phyloP scores from a whole-genome alignment of 2,329 filamentous ascomycete species.

The Claviceps sp. region DNA sequence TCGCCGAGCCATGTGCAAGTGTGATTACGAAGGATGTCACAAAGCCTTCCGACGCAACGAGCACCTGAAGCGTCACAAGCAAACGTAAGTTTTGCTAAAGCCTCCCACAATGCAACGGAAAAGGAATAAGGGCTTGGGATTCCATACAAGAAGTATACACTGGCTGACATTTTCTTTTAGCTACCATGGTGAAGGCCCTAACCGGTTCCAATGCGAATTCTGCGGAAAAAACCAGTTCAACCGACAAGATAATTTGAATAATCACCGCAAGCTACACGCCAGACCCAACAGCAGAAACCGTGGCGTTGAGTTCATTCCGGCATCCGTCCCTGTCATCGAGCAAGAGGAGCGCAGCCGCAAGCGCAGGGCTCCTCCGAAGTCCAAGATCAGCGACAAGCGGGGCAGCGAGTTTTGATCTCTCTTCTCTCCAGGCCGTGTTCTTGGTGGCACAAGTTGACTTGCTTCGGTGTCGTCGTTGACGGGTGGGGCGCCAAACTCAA shows the following conservation, averaged over 20 bases:
- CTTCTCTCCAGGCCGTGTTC: background rate
- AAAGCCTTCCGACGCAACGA: conserved; percentile 39
- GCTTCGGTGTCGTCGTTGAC: no score
- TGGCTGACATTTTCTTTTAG: conserved; percentile 8
- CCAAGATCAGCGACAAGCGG: conserved; percentile 21
- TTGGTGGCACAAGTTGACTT: background rate
- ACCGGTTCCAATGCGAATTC: conserved; percentile 27
- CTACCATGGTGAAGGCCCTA: conserved; percentile 25
- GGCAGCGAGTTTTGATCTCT: conserved; percentile 15
- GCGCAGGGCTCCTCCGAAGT: conserved; percentile 24
- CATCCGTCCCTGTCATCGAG: conserved; percentile 26
- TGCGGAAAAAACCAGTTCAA: conserved; percentile 29
- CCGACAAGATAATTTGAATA: conserved; percentile 28
- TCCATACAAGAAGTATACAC: background rate
- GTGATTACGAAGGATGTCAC: conserved; percentile 31
- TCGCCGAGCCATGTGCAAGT: conserved; percentile 29
- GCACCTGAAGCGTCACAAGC: conserved; percentile 41
- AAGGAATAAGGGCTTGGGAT: no score
- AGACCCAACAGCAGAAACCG: conserved; percentile 25
- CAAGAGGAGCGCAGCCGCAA: conserved; percentile 27
- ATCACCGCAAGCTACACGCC: conserved; percentile 28
- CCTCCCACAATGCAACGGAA: no score
- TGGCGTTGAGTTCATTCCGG: conserved; percentile 26
- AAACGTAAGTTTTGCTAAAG: conserved; percentile 26
- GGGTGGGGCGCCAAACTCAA: no score